A percentile compares a stretch with the other conserved stretches of the same genome.
Conservation (phyloP, 495 filamentous ascomycete species). For the Astrothelium subdiscretum region DNA sequence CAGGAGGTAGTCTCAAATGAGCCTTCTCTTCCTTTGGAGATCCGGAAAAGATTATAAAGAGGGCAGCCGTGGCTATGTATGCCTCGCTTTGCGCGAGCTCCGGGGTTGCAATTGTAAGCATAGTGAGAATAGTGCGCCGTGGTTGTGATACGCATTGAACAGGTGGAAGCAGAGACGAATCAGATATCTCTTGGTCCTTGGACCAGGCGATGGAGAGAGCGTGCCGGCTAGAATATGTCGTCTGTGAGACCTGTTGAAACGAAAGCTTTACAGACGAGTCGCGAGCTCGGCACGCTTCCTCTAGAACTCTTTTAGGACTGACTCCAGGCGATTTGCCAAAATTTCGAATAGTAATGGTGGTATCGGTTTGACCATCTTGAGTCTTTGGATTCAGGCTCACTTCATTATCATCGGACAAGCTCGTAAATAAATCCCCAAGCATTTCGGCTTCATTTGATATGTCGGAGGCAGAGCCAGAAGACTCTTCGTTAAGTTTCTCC, state of each 20-base stretch:
- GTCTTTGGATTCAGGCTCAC: constrained; percentile 1
- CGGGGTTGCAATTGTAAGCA: constrained; percentile 64
- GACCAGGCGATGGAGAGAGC: constrained; percentile 69
- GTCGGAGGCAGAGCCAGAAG: constrained; percentile 37
- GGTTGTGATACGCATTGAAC: constrained; percentile 35
- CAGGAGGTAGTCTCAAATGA: constrained; percentile 60
- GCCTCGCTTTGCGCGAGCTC: constrained; percentile 71
- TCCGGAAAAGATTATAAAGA: constrained; percentile 67
- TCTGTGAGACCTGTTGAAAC: constrained; percentile 56
- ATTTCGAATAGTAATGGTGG: constrained; percentile 52
- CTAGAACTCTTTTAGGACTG: constrained; percentile 58
- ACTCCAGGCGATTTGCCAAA: constrained; percentile 74
- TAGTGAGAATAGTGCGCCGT: constrained; percentile 47
- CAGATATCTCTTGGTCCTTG: constrained; percentile 53
- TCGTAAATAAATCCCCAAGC: constrained; percentile 57
- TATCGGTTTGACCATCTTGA: not conserved
- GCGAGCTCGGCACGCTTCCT: constrained; percentile 77
- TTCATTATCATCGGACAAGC: constrained; percentile 31
- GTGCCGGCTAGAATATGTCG: constrained; percentile 61
- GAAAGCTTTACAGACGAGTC: constrained; percentile 54
- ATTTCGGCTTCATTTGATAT: constrained; percentile 42
- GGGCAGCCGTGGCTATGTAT: constrained; percentile 67
- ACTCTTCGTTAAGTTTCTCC: constrained; percentile 40
- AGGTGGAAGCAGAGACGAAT: constrained; percentile 27
- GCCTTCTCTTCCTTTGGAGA: constrained; percentile 78